Evolutionary conservation across 176 grass and related monocot genomes (phyloP).

Genomic region (Carex scoparia): DNA sequence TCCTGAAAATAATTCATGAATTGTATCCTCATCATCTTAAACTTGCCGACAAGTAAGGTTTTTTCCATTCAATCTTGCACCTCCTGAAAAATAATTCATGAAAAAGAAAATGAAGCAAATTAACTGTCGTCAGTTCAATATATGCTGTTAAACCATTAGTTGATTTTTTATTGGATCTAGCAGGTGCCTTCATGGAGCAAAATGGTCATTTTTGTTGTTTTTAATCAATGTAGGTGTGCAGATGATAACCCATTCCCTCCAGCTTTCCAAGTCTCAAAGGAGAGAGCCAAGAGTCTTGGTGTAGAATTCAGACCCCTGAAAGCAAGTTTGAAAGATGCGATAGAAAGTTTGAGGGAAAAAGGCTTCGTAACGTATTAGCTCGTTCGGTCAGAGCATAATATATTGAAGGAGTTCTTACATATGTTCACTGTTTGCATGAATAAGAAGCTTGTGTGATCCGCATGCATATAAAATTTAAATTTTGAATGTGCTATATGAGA

Average conservation of each 20-base stretch:
- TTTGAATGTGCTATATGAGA: neutral
- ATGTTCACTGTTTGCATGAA: neutral
- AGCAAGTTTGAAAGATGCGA: constrained; percentile 46
- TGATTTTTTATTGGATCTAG: too few species aligned
- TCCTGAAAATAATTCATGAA: constrained; percentile 32
- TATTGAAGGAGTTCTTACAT: neutral
- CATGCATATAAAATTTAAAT: neutral
- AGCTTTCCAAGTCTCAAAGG: constrained; percentile 49
- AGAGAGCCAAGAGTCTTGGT: constrained; percentile 40
- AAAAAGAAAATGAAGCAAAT: neutral
- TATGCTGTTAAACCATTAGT: neutral
- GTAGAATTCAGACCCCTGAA: constrained; percentile 32
- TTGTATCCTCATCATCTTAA: constrained; percentile 30
- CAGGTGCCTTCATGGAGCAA: neutral
- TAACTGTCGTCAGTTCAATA: neutral
- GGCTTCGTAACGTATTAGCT: constrained; percentile 40
- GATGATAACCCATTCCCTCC: constrained; percentile 53
- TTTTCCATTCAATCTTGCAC: neutral
- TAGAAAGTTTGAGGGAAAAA: constrained; percentile 57
- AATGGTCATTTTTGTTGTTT: neutral
- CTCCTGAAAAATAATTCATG: neutral
- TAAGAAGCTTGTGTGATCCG: neutral
- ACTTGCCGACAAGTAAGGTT: constrained; percentile 28
- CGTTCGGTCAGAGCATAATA: neutral
- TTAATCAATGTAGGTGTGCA: constrained; percentile 31